These are phyloP conservation scores for Penicillium sp. DNA, from an alignment of 2,329 filamentous ascomycete species.

Conservation along the genomic window DNA sequence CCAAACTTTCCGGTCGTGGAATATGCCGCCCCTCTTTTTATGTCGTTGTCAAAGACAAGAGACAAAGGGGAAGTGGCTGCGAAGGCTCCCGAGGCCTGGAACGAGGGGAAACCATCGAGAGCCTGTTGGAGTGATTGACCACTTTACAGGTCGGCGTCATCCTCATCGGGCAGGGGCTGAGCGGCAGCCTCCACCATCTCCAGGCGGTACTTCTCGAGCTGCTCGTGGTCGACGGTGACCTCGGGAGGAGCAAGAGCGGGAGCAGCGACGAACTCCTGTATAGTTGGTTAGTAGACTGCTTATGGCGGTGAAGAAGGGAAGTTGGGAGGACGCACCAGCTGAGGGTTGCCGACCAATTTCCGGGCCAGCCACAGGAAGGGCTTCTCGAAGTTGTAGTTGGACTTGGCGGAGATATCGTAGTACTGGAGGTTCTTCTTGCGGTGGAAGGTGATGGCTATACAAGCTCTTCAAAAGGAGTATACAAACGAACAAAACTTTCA, in stretches of 20 bases:
- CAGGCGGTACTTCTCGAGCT: slow-evolving; percentile 78
- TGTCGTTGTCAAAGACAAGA: slow-evolving; percentile 2
- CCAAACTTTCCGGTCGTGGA: slow-evolving; percentile 19
- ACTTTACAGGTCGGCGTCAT: slow-evolving; percentile 66
- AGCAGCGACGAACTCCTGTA: slow-evolving; percentile 91
- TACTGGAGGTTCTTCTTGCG: slow-evolving; percentile 99
- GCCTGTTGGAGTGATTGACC: slow-evolving; percentile 14
- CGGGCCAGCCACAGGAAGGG: slow-evolving; percentile 99
- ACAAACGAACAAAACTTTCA: no score
- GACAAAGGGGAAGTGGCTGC: slow-evolving; percentile 7
- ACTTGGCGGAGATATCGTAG: slow-evolving; percentile 99
- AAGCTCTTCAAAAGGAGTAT: no score
- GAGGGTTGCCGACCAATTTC: slow-evolving; percentile 94
- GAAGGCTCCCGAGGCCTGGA: slow-evolving; percentile 11
- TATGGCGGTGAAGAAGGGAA: slow-evolving; percentile 22
- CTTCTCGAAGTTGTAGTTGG: slow-evolving; percentile 99
- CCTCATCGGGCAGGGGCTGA: slow-evolving; percentile 91
- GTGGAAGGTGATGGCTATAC: slow-evolving; percentile 99
- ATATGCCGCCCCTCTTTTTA: slow-evolving; percentile 5
- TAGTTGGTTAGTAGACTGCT: slow-evolving; percentile 24
- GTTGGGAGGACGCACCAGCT: slow-evolving; percentile 63
- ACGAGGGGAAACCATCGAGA: slow-evolving; percentile 10
- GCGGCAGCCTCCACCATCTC: slow-evolving; percentile 82
- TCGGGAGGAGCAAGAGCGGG: slow-evolving; percentile 93
- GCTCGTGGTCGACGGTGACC: slow-evolving; percentile 80